A percentile compares a stretch with the other conserved stretches of the same genome.
phyloP scores from a whole-genome alignment of 176 grass and related monocot species.

The Eleusine indica region DNA sequence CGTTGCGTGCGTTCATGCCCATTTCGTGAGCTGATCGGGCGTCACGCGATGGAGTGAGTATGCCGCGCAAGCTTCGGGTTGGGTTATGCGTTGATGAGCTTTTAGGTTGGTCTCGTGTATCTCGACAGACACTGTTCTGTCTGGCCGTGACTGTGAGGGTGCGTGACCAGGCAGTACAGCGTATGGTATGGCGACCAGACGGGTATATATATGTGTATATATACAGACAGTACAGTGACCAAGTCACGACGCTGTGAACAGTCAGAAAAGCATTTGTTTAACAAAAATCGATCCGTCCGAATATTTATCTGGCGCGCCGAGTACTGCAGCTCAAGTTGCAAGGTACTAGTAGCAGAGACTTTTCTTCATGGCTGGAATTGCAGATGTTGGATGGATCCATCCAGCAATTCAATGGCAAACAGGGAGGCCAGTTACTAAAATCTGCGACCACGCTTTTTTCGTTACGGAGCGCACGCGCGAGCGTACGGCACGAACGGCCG shows the following conservation, averaged over 20 bases:
- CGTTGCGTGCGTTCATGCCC: background rate
- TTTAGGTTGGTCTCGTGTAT: background rate
- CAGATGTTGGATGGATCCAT: background rate
- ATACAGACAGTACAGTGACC: background rate
- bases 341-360: background rate
- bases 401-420: background rate
- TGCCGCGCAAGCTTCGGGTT: background rate
- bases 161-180: background rate
- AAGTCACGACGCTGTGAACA: background rate
- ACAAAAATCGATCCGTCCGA: background rate
- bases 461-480: background rate
- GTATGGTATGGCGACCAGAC: background rate
- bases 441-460: slow-evolving; percentile 33
- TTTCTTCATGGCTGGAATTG: background rate
- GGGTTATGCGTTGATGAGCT: background rate
- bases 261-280: too few species aligned
- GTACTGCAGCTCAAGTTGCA: too few species aligned
- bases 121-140: background rate
- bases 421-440: background rate
- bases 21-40: background rate
- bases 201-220: too few species aligned
- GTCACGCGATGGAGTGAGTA: background rate
- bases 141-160: background rate
- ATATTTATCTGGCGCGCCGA: slow-evolving; percentile 1
- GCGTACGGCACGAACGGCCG: background rate